Percentiles rank a stretch among this genome's conserved stretches.
Conservation (phyloP, 1,284 basidiomycete species). For the Grifola frondosa region DNA sequence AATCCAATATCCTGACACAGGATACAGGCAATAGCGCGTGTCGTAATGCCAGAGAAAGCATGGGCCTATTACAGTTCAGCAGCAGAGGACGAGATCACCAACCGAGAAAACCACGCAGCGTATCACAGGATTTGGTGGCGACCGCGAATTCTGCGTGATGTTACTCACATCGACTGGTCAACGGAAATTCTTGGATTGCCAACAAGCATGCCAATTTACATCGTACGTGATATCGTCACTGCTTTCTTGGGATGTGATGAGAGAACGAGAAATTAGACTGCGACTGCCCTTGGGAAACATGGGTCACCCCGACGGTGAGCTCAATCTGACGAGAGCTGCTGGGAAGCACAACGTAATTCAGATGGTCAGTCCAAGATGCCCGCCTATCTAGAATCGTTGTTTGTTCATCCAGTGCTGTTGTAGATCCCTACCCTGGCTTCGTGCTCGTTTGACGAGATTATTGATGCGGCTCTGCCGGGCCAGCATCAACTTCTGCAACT, state of each 20-base stretch:
- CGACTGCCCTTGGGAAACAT: conserved; percentile 87
- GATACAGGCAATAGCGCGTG: conserved; percentile 64
- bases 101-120: conserved; percentile 84
- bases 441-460: conserved; percentile 87
- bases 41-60: conserved; percentile 74
- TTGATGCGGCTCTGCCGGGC: conserved; percentile 73
- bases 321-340: conserved; percentile 84
- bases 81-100: conserved; percentile 86
- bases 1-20: background rate
- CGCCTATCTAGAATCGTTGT: background rate
- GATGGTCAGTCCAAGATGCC: conserved; percentile 55
- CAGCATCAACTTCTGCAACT: conserved; percentile 84
- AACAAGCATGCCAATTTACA: conserved; percentile 80
- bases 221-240: conserved; percentile 28
- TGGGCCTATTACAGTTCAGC: conserved; percentile 92
- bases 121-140: conserved; percentile 94
- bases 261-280: conserved; percentile 44
- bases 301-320: conserved; percentile 92
- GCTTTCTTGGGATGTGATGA: background rate
- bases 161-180: conserved; percentile 79
- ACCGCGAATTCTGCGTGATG: conserved; percentile 83
- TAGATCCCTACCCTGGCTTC: conserved; percentile 88
- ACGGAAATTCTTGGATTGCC: conserved; percentile 77
- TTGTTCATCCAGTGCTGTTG: background rate
- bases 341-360: conserved; percentile 81